Evolutionary conservation across 2,329 filamentous ascomycete genomes (phyloP), one percentile per base, ranked within the genome.

Genomic region (Fusarium lyarnte): DNA sequence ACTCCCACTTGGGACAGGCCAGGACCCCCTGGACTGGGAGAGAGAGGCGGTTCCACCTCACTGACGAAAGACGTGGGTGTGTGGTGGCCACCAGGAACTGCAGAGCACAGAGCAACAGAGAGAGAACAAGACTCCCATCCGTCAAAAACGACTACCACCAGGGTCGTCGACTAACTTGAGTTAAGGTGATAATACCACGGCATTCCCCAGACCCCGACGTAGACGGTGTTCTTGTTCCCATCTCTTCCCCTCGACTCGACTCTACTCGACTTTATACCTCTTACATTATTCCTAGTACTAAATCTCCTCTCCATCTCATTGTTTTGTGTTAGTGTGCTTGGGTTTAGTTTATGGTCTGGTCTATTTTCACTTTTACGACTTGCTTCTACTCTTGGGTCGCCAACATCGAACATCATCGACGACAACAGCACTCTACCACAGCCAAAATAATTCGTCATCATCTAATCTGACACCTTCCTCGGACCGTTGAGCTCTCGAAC

Each of bases 151-250:
- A 61, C 60, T 58, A 60, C 54, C 42, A 63, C 57, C 55, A 67
- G 64, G 64, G 66, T 60, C 21, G 31, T 45, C 58, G 60, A 66
- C 70, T 63, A 65, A 66, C 53, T 69, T 45, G 29, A 45, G 33
- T 55, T 36, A 74, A 78, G 73, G 76, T 78, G 74, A 77, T 77
- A 77, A 77, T 73, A 77, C 76, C 68, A 74, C 76, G 60, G 67
- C 71, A 65, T 72, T 77, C 76, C 76, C 76, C 76, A 78, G 69
- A 69, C 73, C 74, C 72, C 55, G 52, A 72, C 60, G 55, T 68
- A 52, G 60, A 27, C 61, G 70, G 46, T 61, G 57, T 53, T 58
- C 58, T 60, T 70, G 62, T 58, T 76, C 70, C 35, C 54, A 73
- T 64, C 58, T 75, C 51, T 58, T 68, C 61, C 64, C 55, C 67